Evolutionary conservation across 805 yeast genomes (phyloP), one percentile per base, ranked within the genome.

Genomic region (Komagataella ulmi): DNA sequence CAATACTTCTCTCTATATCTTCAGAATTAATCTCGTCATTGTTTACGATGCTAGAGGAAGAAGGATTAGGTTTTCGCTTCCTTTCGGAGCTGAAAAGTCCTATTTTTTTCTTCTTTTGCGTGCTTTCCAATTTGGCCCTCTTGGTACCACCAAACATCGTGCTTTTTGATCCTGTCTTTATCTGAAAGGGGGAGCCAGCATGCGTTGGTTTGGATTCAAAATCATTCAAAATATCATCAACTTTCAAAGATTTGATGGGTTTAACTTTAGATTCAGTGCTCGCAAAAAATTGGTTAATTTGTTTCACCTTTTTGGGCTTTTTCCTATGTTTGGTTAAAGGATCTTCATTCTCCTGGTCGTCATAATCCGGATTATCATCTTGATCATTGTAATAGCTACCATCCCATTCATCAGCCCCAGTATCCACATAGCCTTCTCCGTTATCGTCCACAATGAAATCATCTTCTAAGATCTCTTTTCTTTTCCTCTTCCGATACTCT

Each of bases 391-490:
- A 76, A 54, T 74, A 75, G 51, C 72, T 70, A 40, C 71, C 65
- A 54, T 82, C 95, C 90, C 95, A 88, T 54, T 88, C 96, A 59
- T 91, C 95, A 6, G 76, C 86, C 53, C 99, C 99, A 46, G 85
- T 85, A 59, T 93, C 98, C 1, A 88, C 90, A 61, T 91, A 91
- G 0, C 97, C 98, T 56, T 83, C 85, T 30, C 97, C 97, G 57
- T 85, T 81, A 64, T 91, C 98, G 63, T 89, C 97, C 2, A 88
- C 95, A 44, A 91, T 93, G 63, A 91, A 91, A 64, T 91, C 97
- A 61, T 91, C 97, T 55, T 85, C 83, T 65, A 88, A 73, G 49
- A 93, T 72, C 53, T 89, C 87, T 53, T 85, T 80, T 59, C 95
- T 79, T 63, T 86, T 87, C 62, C 80, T 85, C 58, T 77, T 77